These are phyloP conservation scores for Shiraia sp. DNA, from an alignment of 2,329 filamentous ascomycete species.

Conservation along the genomic window DNA sequence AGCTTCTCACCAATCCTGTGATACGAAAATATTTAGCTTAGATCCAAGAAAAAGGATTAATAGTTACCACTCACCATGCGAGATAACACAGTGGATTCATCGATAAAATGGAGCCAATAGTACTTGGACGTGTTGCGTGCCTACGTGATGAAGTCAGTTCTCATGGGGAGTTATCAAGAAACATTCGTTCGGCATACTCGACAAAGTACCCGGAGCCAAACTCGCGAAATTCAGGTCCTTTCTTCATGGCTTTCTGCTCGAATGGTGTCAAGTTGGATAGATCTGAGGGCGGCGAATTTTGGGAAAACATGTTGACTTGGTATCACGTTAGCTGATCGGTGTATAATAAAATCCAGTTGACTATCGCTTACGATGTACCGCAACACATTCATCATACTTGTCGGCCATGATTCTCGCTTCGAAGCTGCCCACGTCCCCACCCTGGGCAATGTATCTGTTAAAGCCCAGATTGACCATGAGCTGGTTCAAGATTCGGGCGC, in stretches of 20 bases:
- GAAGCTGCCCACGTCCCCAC: conserved; percentile 60
- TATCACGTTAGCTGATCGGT: background rate
- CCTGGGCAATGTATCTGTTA: conserved; percentile 59
- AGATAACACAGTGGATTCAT: conserved; percentile 61
- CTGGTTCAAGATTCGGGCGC: conserved; percentile 53
- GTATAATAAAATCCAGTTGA: no score
- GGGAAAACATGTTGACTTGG: conserved; percentile 32
- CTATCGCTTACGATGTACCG: conserved; percentile 32
- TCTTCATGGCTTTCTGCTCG: conserved; percentile 21
- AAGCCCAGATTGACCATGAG: conserved; percentile 62
- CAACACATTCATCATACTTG: conserved; percentile 54
- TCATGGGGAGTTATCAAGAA: no score
- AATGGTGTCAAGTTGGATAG: conserved; percentile 13
- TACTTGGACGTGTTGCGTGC: conserved; percentile 60
- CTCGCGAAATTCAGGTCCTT: conserved; percentile 37
- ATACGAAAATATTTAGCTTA: conserved; percentile 3
- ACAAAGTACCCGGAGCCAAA: conserved; percentile 56
- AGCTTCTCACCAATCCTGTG: conserved; percentile 61
- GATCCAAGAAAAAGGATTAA: background rate
- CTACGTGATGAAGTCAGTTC: no score
- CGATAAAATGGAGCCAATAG: conserved; percentile 60
- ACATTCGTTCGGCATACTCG: conserved; percentile 23
- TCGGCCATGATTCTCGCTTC: conserved; percentile 48
- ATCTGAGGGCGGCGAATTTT: conserved; percentile 12
- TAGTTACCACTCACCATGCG: conserved; percentile 49